phyloP scores from a whole-genome alignment of 805 yeast species.

The Geotrichum ghanense region DNA sequence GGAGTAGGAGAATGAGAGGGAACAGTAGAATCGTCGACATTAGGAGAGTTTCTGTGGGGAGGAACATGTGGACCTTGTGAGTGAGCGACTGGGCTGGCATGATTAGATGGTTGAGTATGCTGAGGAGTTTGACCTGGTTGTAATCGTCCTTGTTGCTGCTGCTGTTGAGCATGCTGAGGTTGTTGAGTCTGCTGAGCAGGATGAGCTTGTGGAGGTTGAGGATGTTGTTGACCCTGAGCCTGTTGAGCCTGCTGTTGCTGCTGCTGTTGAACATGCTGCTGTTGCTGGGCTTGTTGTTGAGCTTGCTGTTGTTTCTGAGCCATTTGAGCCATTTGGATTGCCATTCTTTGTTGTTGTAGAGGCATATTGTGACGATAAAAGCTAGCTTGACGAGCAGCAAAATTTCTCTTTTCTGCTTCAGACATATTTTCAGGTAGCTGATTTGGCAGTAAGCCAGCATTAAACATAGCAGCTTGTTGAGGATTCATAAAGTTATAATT shows the following conservation, averaged over 20 bases:
- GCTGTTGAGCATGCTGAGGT: slow-evolving; percentile 5
- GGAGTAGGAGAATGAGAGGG: slow-evolving; percentile 21
- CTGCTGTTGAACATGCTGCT: slow-evolving; percentile 20
- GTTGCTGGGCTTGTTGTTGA: slow-evolving; percentile 14
- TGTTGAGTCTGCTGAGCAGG: slow-evolving; percentile 18
- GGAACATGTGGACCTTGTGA: slow-evolving; percentile 1
- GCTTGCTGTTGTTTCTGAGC: slow-evolving; percentile 12
- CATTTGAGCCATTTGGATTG: slow-evolving; percentile 1
- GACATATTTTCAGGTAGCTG: slow-evolving; percentile 13
- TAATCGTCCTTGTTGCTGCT: slow-evolving; percentile 3
- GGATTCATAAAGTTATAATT: slow-evolving; percentile 1
- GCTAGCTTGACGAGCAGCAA: slow-evolving; percentile 21
- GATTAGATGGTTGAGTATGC: slow-evolving; percentile 10
- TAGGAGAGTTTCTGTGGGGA: slow-evolving; percentile 1
- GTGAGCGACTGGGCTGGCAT: slow-evolving; percentile 1
- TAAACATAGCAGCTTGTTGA: slow-evolving; percentile 3
- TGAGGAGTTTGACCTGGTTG: slow-evolving; percentile 11
- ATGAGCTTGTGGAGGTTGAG: slow-evolving; percentile 21
- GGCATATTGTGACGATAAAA: slow-evolving; percentile 17
- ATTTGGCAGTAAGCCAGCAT: slow-evolving; percentile 5
- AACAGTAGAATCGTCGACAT: neutral
- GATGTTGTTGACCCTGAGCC: slow-evolving; percentile 20
- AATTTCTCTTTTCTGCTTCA: slow-evolving; percentile 21
- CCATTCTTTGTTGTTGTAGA: slow-evolving; percentile 1
- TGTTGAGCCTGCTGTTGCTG: slow-evolving; percentile 17